Base-by-base conservation (phyloP, 2,329 filamentous ascomycete genomes). In the Alternaria sp. region DNA sequence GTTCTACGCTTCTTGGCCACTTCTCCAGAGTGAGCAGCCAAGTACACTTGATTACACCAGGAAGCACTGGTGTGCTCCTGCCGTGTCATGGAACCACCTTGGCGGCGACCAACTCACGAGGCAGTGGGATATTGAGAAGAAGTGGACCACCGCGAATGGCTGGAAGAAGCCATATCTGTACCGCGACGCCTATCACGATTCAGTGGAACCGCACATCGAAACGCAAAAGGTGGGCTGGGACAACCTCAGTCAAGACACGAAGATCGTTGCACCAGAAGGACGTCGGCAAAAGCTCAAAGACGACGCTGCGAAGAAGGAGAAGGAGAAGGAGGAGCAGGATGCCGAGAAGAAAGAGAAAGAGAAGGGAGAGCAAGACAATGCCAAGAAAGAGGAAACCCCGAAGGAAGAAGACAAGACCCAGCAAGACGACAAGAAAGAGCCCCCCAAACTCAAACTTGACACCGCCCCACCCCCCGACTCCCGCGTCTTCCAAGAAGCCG, bases 1-100 rank as follows among this genome's bases (percentile, higher is more conserved):
- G 23, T 71, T 80, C 17, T 78, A 80, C 6, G 73, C 74, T 21
- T 75, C 79, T 0, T 83, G 77, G 71, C 82, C 82, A 0, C 75
- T 83, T 53, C 75, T 84, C 12, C 82, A 84, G 63, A 76, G 80
- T 44, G 81, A 82, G 59, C 80, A 77, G 19, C 80, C 80, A 6
- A 67, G 68, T 36, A 79, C 77, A 0, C 72, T 84, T 26, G 77
- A 81, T 43, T 84, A 77, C 73, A 76, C 73, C 1, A 53, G 72
- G 11, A 73, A 70, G 36, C 73, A 82, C 17, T 84, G 82, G 82
- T 85, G 83, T 62, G 63, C 67, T 1, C 81, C 82, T 6, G 78
- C 78, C 11, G 67, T 84, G 5, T 79, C 77, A 4, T 81, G 78
- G 79, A 75, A 81, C 43, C 70, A 75, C 25, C 67, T 79, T 58